Evolutionary conservation across 805 yeast species (phyloP).

Genomic region (Ogataea thermomethanolica): DNA sequence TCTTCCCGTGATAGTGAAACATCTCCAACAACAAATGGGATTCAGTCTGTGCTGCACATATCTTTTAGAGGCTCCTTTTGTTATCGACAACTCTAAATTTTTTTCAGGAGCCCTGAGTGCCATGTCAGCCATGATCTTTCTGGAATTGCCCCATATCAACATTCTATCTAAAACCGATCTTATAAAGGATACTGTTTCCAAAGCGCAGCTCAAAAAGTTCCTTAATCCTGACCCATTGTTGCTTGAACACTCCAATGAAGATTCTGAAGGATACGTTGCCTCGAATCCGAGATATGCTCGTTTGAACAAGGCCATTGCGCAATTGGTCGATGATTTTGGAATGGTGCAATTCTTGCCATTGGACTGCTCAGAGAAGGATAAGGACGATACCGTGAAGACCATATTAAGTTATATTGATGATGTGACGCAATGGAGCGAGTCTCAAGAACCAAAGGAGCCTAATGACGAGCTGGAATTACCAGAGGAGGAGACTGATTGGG

Average conservation of each 20-base stretch:
- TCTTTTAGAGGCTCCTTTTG: conserved; percentile 89
- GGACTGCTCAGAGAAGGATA: conserved; percentile 59
- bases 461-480: conserved; percentile 68
- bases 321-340: conserved; percentile 93
- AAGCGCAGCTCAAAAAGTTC: conserved; percentile 74
- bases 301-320: conserved; percentile 79
- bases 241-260: conserved; percentile 41
- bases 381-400: conserved; percentile 68
- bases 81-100: conserved; percentile 85
- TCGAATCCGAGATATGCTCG: conserved; percentile 58
- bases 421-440: conserved; percentile 95
- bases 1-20: conserved; percentile 83
- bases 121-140: conserved; percentile 95
- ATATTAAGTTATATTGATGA: conserved; percentile 93
- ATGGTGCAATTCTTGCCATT: conserved; percentile 97
- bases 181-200: conserved; percentile 72
- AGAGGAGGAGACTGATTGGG: conserved; percentile 40
- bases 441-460: conserved; percentile 96
- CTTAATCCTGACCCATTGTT: conserved; percentile 89
- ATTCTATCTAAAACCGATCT: conserved; percentile 84
- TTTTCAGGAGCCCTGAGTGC: conserved; percentile 95
- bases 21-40: conserved; percentile 72
- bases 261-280: conserved; percentile 27
- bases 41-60: conserved; percentile 92
- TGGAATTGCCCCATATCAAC: conserved; percentile 94